Evolutionary conservation across 176 grass and related monocot species (phyloP).

Genomic region (Rhynchospora pubera): DNA sequence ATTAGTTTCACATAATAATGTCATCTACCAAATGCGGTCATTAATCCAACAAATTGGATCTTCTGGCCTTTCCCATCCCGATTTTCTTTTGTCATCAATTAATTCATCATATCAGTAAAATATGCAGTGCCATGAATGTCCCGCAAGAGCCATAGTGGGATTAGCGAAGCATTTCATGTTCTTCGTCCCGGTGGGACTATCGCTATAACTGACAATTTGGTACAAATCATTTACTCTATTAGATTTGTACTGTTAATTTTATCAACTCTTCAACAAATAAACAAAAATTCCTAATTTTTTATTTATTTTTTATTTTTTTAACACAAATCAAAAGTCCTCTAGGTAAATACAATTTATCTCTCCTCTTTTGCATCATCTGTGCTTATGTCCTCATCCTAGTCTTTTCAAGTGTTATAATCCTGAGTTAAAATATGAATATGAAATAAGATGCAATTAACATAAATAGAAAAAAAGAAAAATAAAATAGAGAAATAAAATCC

Average conservation of each 20-base stretch:
- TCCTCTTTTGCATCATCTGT: neutral
- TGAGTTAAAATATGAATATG: no score
- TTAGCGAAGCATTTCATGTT: conserved; percentile 59
- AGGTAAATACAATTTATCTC: conserved; percentile 33
- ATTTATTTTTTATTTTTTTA: conserved; percentile 24
- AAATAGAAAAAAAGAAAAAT: no score
- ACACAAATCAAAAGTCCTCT: conserved; percentile 82
- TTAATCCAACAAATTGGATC: neutral
- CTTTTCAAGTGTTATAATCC: no score
- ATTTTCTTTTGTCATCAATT: neutral
- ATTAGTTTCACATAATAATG: neutral
- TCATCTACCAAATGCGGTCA: neutral
- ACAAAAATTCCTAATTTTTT: conserved; percentile 6
- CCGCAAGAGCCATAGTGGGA: conserved; percentile 48
- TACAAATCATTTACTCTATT: conserved; percentile 16
- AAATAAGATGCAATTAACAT: neutral
- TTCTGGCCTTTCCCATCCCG: neutral
- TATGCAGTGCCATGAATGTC: conserved; percentile 73
- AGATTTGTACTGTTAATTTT: neutral
- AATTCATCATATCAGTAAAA: neutral
- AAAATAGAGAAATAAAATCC: no score
- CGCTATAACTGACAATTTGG: conserved; percentile 72
- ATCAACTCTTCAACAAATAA: neutral
- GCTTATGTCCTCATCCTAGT: neutral
- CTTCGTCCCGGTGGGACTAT: conserved; percentile 68